Evolutionary conservation across 2,329 filamentous ascomycete species (phyloP).

Genomic region (Claviceps spartinae): DNA sequence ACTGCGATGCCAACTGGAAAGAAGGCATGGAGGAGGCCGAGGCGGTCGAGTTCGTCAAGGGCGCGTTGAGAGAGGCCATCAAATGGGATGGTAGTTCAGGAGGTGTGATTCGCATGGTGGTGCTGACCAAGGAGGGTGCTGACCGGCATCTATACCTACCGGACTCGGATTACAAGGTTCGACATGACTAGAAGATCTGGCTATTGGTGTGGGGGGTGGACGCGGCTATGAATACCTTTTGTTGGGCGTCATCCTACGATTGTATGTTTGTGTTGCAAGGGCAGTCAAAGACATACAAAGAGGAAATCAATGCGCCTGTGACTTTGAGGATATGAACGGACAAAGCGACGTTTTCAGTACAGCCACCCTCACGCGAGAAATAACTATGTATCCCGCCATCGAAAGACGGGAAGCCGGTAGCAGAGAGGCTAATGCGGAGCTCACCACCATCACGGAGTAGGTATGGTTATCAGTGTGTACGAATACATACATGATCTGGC

Average conservation of each 20-base stretch:
- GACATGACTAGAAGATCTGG: constrained; percentile 41
- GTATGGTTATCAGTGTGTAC: no score
- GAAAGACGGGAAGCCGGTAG: no score
- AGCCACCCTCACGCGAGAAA: no score
- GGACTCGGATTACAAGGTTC: constrained; percentile 70
- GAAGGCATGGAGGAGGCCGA: constrained; percentile 90
- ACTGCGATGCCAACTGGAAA: constrained; percentile 91
- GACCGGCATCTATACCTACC: constrained; percentile 92
- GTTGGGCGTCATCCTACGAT: background rate
- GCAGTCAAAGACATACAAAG: background rate
- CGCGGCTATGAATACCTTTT: background rate
- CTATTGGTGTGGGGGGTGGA: constrained; percentile 7
- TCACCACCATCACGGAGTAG: no score
- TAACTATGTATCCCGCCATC: no score
- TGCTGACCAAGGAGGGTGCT: constrained; percentile 78
- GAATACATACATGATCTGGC: no score
- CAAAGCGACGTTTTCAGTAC: no score
- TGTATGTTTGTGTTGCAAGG: background rate
- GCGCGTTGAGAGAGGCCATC: constrained; percentile 82
- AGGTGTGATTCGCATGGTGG: constrained; percentile 95
- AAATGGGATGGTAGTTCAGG: constrained; percentile 99
- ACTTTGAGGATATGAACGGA: no score
- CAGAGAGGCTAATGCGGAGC: no score
- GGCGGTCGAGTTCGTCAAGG: constrained; percentile 86
- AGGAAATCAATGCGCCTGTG: background rate